Conservation (phyloP, 2,329 filamentous ascomycete species). For the Penicillium vulpinum region DNA sequence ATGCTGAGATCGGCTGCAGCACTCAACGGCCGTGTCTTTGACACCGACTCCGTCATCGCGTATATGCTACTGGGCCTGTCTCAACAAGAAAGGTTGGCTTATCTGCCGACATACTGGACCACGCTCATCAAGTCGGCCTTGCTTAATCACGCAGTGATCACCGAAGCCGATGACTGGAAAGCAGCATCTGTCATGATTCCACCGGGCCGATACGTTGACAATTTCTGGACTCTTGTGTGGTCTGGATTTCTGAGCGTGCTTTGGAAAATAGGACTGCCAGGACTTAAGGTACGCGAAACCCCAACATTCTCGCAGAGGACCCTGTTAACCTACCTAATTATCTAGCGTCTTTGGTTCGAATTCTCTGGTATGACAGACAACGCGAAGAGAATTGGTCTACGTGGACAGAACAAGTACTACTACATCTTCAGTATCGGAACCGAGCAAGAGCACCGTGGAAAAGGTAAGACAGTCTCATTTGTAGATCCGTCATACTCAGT, state of each 20-base stretch:
- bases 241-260: constrained; percentile 22
- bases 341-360: constrained; percentile 23
- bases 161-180: constrained; percentile 25
- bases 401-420: constrained; percentile 22
- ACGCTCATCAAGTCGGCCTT: constrained; percentile 21
- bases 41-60: constrained; percentile 21
- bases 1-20: constrained; percentile 12
- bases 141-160: constrained; percentile 24
- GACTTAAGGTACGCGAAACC: constrained; percentile 11
- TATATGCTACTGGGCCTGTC: constrained; percentile 26
- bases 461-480: constrained; percentile 10
- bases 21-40: constrained; percentile 24
- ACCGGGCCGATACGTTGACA: constrained; percentile 18
- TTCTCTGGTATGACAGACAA: constrained; percentile 24
- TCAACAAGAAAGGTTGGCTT: constrained; percentile 17
- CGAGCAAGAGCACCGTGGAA: constrained; percentile 23
- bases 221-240: constrained; percentile 19
- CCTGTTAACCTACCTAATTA: neutral
- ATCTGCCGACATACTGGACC: constrained; percentile 23
- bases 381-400: constrained; percentile 21
- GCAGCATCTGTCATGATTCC: constrained; percentile 23
- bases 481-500: neutral
- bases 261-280: constrained; percentile 21
- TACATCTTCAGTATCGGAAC: constrained; percentile 28
- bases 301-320: neutral